Evolutionary conservation across 345 rosid species (phyloP).

Genomic region (Lepidium aucheri): DNA sequence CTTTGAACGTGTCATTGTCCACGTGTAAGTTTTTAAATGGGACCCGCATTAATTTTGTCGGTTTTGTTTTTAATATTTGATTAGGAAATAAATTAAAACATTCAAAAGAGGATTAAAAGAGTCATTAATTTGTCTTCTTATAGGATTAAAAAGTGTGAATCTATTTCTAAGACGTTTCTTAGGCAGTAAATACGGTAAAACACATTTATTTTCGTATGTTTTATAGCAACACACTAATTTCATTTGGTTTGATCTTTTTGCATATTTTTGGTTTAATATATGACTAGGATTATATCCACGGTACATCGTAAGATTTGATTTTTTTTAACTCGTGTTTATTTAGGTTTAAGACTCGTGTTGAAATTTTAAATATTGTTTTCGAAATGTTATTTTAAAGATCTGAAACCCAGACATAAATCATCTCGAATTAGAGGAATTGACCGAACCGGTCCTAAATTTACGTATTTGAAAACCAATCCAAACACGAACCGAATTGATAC

Average conservation of each 20-base stretch:
- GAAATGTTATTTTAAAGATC: too few relatives aligned
- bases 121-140: not conserved
- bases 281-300: too few relatives aligned
- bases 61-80: not conserved
- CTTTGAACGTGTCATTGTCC: constrained; percentile 7
- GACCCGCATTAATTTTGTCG: not conserved
- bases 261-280: too few relatives aligned
- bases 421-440: too few relatives aligned
- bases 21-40: constrained; percentile 1
- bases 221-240: not conserved
- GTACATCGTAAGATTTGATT: too few relatives aligned
- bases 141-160: not conserved
- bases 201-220: constrained; percentile 1
- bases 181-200: not conserved
- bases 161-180: not conserved
- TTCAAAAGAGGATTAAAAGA: not conserved
- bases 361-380: too few relatives aligned
- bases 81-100: not conserved
- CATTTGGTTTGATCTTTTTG: not conserved
- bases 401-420: too few relatives aligned
- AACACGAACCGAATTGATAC: too few relatives aligned
- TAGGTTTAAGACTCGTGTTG: too few relatives aligned
- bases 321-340: too few relatives aligned
- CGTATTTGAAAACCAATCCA: too few relatives aligned
- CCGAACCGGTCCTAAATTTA: too few relatives aligned